These are phyloP conservation scores for grape (Vitis vinifera) DNA, from an alignment of 164 flowering plant genomes.

Conservation along the genomic window DNA sequence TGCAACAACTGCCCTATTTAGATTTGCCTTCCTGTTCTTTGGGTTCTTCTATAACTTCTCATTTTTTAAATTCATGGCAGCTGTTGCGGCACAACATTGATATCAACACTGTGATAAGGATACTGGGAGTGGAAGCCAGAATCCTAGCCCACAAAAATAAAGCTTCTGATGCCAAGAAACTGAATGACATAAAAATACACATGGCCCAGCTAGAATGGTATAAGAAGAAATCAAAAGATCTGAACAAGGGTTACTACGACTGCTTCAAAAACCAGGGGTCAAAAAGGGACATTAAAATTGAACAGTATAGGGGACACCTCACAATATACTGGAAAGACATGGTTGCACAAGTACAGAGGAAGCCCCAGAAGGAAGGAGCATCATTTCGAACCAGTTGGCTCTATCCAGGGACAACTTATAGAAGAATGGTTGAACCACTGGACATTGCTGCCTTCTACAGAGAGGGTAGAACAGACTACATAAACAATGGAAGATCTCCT, in stretches of 20 bases:
- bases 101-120: neutral
- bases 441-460: slow-evolving; percentile 48
- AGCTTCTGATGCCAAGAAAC: slow-evolving; percentile 19
- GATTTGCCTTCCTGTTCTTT: no score
- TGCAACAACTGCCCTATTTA: no score
- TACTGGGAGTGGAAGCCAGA: slow-evolving; percentile 7
- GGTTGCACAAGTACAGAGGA: slow-evolving; percentile 35
- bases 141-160: neutral
- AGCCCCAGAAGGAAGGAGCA: slow-evolving; percentile 33
- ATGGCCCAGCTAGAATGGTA: slow-evolving; percentile 54
- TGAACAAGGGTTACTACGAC: slow-evolving; percentile 46
- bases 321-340: slow-evolving; percentile 34
- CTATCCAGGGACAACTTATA: slow-evolving; percentile 39
- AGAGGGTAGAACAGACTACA: slow-evolving; percentile 17
- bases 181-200: slow-evolving; percentile 27
- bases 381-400: slow-evolving; percentile 27
- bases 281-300: slow-evolving; percentile 13
- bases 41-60: no score
- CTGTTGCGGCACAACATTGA: slow-evolving; percentile 8
- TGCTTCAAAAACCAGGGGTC: slow-evolving; percentile 17
- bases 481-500: slow-evolving; percentile 19
- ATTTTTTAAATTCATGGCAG: neutral
- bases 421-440: slow-evolving; percentile 59
- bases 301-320: slow-evolving; percentile 20
- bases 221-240: slow-evolving; percentile 28